Percentiles rank a stretch among this genome's conserved stretches.
These are phyloP conservation scores for Pythium insidiosum DNA, from an alignment of 352 stramenopile genomes.

Conservation along the genomic window DNA sequence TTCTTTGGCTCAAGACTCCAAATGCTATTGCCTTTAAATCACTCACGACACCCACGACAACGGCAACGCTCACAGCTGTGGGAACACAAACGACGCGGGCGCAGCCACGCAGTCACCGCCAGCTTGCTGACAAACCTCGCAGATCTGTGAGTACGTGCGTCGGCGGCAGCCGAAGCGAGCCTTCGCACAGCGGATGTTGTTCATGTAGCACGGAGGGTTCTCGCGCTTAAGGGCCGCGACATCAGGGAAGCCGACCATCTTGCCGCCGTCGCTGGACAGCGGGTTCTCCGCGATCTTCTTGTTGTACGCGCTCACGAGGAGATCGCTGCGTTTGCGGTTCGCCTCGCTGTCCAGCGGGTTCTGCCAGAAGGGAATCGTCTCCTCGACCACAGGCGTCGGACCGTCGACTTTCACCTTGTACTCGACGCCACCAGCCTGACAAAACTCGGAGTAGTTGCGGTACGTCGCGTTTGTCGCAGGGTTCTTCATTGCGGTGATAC, in stretches of 20 bases:
- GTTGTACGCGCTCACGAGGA: conserved; percentile 41
- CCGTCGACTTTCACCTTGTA: conserved; percentile 27
- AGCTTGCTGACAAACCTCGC: conserved; percentile 28
- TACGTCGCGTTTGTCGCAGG: conserved; percentile 24
- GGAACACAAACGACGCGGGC: conserved; percentile 3
- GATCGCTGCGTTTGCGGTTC: conserved; percentile 35
- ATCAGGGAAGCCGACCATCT: conserved; percentile 39
- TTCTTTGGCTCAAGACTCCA: too few species aligned
- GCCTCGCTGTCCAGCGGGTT: conserved; percentile 31
- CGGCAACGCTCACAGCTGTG: too few species aligned
- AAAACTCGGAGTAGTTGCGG: conserved; percentile 53
- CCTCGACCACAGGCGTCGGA: conserved; percentile 18
- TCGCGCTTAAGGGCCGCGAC: conserved; percentile 18
- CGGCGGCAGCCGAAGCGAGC: conserved; percentile 44
- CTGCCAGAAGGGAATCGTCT: conserved; percentile 57
- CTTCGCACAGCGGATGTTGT: conserved; percentile 35
- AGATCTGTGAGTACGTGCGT: conserved; percentile 49
- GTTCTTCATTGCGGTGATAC: conserved; percentile 56
- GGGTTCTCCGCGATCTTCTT: conserved; percentile 18
- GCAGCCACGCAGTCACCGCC: conserved; percentile 21
- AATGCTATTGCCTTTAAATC: too few species aligned
- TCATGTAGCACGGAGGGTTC: conserved; percentile 60
- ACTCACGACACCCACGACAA: too few species aligned
- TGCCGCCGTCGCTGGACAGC: conserved; percentile 22
- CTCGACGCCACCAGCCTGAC: conserved; percentile 36